phyloP scores from a whole-genome alignment of 768 basidiomycete genomes.

The Tulasnella sp. region DNA sequence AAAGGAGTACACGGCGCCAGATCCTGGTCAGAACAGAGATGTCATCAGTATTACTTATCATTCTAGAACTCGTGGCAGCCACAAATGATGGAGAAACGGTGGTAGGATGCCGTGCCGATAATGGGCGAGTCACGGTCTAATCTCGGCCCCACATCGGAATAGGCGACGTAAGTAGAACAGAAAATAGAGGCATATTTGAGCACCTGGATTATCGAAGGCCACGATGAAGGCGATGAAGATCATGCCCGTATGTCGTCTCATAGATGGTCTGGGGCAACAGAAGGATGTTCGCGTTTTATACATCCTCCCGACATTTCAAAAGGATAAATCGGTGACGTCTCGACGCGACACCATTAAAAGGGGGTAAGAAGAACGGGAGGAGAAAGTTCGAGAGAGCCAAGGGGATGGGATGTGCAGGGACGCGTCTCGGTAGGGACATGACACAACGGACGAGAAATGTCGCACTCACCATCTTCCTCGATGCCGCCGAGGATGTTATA shows the following conservation, averaged over 20 bases:
- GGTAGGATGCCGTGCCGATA: not conserved
- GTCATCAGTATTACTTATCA: not conserved
- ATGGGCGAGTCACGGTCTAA: not conserved
- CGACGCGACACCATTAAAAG: no score
- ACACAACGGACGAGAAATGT: not conserved
- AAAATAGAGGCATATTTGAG: no score
- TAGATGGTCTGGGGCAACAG: not conserved
- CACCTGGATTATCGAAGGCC: not conserved
- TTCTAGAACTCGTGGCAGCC: not conserved
- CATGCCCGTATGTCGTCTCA: no score
- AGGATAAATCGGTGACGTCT: no score
- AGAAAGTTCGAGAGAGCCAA: no score
- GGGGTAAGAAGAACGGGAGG: no score
- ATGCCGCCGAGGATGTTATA: slow-evolving; percentile 95
- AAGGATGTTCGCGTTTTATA: not conserved
- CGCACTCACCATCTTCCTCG: slow-evolving; percentile 80
- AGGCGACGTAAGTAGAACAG: not conserved
- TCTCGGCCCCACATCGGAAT: not conserved
- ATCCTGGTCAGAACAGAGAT: slow-evolving; percentile 38
- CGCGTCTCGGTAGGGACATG: not conserved
- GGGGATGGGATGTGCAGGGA: not conserved
- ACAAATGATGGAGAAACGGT: not conserved
- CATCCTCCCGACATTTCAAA: no score
- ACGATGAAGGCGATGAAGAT: no score
- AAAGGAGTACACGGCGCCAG: slow-evolving; percentile 98